These are phyloP conservation scores for Penicillium maclennaniae DNA, from an alignment of 495 filamentous ascomycete species.

Conservation along the genomic window DNA sequence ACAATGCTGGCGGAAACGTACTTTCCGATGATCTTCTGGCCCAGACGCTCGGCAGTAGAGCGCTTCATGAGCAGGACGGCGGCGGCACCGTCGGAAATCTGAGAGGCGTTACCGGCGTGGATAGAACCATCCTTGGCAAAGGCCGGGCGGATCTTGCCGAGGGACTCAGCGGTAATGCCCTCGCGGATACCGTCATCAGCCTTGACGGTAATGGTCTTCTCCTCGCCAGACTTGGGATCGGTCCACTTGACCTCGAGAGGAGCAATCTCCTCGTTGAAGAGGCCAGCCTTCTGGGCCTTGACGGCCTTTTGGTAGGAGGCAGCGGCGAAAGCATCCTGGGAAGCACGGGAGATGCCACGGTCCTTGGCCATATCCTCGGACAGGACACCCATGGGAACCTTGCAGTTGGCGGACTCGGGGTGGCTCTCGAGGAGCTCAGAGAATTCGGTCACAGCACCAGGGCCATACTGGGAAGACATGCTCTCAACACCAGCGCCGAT, in stretches of 20 bases:
- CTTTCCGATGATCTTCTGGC: conserved; percentile 87
- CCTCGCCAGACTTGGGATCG: conserved; percentile 88
- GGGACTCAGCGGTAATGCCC: conserved; percentile 80
- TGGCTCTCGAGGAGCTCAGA: conserved; percentile 83
- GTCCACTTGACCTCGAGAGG: conserved; percentile 78
- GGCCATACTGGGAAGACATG: conserved; percentile 90
- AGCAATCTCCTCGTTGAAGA: conserved; percentile 90
- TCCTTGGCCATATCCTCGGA: conserved; percentile 95
- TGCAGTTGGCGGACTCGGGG: conserved; percentile 87
- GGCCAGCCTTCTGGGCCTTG: conserved; percentile 78
- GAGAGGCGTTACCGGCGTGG: conserved; percentile 92
- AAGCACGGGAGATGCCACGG: conserved; percentile 61
- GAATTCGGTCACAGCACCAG: conserved; percentile 88
- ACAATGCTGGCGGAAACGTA: conserved; percentile 80
- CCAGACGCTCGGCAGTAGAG: conserved; percentile 80
- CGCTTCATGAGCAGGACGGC: conserved; percentile 96
- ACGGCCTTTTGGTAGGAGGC: conserved; percentile 83
- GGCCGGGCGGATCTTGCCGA: conserved; percentile 84
- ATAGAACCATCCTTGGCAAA: conserved; percentile 91
- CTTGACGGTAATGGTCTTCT: conserved; percentile 76
- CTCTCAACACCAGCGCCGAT: conserved; percentile 96
- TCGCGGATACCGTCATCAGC: conserved; percentile 83
- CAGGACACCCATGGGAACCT: conserved; percentile 94
- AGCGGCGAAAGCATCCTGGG: conserved; percentile 89
- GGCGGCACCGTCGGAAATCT: conserved; percentile 94